Conservation (phyloP, 257 asterid genomes). For the Handroanthus guayacan region DNA sequence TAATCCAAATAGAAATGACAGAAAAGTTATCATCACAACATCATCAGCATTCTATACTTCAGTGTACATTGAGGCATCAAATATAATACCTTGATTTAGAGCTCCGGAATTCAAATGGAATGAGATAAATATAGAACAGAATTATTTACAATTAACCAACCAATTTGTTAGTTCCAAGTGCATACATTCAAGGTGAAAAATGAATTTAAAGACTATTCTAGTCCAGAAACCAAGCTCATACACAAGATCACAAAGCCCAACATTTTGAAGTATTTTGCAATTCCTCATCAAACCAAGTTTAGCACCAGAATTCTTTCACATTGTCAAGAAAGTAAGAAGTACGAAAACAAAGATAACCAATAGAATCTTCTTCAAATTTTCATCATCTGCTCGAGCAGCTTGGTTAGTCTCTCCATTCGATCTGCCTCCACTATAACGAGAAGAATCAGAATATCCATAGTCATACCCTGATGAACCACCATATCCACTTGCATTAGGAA, state of each 20-base stretch:
- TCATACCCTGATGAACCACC: conserved; percentile 46
- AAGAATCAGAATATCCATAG: conserved; percentile 46
- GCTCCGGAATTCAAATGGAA: background rate
- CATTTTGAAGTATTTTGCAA: background rate
- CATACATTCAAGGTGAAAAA: background rate
- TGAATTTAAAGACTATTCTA: conserved; percentile 31
- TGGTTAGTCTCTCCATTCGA: conserved; percentile 34
- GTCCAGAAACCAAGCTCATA: background rate
- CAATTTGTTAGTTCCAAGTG: background rate
- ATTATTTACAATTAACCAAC: background rate
- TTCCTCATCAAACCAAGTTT: conserved; percentile 10
- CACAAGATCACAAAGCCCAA: conserved; percentile 10
- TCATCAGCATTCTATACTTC: background rate
- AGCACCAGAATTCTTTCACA: conserved; percentile 31
- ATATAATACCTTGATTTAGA: background rate
- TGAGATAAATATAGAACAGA: background rate
- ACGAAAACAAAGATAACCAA: conserved; percentile 48
- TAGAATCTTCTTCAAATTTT: conserved; percentile 57
- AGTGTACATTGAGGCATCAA: background rate
- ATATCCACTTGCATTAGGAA: conserved; percentile 33
- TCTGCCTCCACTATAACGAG: conserved; percentile 34
- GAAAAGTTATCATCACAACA: background rate
- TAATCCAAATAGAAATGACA: background rate
- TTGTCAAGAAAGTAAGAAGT: conserved; percentile 43
- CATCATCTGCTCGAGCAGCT: conserved; percentile 52